These are phyloP conservation scores for Aegilops sharonensis DNA, from an alignment of 176 grass and related monocot species.

Conservation along the genomic window DNA sequence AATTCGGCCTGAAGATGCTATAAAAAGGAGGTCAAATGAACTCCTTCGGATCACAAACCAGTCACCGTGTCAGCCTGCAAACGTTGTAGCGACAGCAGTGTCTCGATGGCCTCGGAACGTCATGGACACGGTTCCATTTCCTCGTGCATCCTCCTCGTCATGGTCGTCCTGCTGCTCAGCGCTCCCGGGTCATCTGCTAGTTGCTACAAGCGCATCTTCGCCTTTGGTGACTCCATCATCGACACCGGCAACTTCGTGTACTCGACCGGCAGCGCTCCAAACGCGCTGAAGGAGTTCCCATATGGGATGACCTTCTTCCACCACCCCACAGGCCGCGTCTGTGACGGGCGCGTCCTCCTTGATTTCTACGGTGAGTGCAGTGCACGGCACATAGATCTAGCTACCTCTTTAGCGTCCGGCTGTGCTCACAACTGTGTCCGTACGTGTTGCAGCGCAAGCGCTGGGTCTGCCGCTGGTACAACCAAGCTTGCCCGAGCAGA, in stretches of 20 bases:
- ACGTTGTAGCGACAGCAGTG: background rate
- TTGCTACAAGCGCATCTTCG: slow-evolving; percentile 66
- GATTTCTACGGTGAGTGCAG: slow-evolving; percentile 60
- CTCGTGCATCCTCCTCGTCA: background rate
- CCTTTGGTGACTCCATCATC: slow-evolving; percentile 64
- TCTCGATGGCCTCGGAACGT: background rate
- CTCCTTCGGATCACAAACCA: background rate
- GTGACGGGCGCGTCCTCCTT: slow-evolving; percentile 53
- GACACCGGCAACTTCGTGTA: slow-evolving; percentile 56
- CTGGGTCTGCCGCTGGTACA: slow-evolving; percentile 41
- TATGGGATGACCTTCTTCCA: slow-evolving; percentile 63
- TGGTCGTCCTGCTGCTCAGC: slow-evolving; percentile 6
- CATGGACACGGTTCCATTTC: background rate
- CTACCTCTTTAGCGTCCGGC: background rate
- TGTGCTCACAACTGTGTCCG: no score
- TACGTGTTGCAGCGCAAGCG: slow-evolving; percentile 41
- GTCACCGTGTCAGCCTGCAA: background rate
- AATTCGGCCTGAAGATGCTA: background rate
- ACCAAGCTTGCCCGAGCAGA: slow-evolving; percentile 26
- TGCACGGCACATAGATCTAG: background rate
- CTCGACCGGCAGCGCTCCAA: background rate
- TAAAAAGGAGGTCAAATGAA: background rate
- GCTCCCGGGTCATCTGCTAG: background rate
- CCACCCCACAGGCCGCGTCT: slow-evolving; percentile 46
- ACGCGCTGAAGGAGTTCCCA: slow-evolving; percentile 17